Evolutionary conservation across 192 early-diverging fungal species (phyloP).

Genomic region (Dissophora ornata): DNA sequence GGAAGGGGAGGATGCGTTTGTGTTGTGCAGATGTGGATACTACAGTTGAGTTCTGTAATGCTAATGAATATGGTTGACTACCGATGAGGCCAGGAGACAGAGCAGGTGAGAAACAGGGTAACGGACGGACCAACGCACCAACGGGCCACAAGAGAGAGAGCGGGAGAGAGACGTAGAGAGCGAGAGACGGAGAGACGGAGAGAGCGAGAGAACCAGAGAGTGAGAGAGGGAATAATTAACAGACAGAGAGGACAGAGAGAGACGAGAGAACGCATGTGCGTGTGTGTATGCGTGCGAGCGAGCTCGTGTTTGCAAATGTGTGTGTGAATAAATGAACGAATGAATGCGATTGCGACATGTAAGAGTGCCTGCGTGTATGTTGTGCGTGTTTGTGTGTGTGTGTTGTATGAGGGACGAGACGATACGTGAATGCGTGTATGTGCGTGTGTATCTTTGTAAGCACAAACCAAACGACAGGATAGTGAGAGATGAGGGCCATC

Average conservation of each 20-base stretch:
- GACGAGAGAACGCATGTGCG: too few relatives aligned
- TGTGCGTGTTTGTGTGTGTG: neutral
- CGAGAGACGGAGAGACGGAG: conserved; percentile 1
- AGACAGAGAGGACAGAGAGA: neutral
- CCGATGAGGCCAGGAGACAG: neutral
- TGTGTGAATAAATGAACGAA: neutral
- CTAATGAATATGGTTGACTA: neutral
- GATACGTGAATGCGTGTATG: too few relatives aligned
- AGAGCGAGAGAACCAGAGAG: conserved; percentile 23
- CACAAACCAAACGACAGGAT: conserved; percentile 8
- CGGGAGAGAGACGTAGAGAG: conserved; percentile 5
- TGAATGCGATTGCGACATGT: neutral
- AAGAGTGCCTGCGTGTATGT: neutral
- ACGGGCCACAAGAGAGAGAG: conserved; percentile 6
- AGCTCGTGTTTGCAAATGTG: too few relatives aligned
- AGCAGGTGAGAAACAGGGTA: neutral
- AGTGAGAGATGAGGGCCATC: too few relatives aligned
- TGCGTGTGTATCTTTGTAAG: conserved; percentile 11
- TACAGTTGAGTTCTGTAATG: neutral
- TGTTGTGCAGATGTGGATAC: neutral
- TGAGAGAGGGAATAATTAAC: conserved; percentile 10
- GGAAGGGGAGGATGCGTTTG: neutral
- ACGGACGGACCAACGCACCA: neutral
- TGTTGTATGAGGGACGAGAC: too few relatives aligned
- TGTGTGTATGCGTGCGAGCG: too few relatives aligned